Conservation (phyloP, 2,329 filamentous ascomycete species). For the Fusarium proliferatum region DNA sequence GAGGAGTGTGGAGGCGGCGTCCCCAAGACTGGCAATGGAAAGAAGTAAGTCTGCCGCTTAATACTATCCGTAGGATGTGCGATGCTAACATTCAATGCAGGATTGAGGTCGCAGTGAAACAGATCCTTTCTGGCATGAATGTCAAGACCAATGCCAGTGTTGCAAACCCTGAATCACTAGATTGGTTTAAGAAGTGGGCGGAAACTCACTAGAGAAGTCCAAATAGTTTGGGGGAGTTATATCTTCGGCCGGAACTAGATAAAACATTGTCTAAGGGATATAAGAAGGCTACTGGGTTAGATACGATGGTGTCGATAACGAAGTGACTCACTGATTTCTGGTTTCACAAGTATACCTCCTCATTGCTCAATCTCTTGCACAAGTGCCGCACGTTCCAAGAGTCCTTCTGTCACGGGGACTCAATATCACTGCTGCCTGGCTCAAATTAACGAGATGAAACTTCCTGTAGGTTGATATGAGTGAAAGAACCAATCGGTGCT, state of each 20-base stretch:
- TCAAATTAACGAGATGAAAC: neutral
- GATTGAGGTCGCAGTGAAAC: slow-evolving; percentile 95
- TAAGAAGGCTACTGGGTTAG: neutral
- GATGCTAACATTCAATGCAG: slow-evolving; percentile 53
- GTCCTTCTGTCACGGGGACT: neutral
- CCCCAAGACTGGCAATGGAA: slow-evolving; percentile 92
- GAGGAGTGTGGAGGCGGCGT: slow-evolving; percentile 84
- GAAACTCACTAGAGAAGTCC: slow-evolving; percentile 54
- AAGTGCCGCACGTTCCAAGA: neutral
- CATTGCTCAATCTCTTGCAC: neutral
- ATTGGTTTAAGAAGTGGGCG: slow-evolving; percentile 89
- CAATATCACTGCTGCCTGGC: neutral
- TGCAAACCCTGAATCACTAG: slow-evolving; percentile 88
- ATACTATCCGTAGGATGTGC: neutral
- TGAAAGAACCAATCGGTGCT: no score
- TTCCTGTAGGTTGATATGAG: neutral
- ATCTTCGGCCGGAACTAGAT: neutral
- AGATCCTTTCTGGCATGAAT: slow-evolving; percentile 88
- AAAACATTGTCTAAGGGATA: slow-evolving; percentile 5
- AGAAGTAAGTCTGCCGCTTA: slow-evolving; percentile 74
- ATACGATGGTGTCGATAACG: neutral
- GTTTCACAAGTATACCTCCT: neutral
- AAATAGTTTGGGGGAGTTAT: neutral
- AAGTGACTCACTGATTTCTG: neutral
- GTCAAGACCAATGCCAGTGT: slow-evolving; percentile 93